Conservation (phyloP, 495 filamentous ascomycete species). For the Lophiotrema nucula region DNA sequence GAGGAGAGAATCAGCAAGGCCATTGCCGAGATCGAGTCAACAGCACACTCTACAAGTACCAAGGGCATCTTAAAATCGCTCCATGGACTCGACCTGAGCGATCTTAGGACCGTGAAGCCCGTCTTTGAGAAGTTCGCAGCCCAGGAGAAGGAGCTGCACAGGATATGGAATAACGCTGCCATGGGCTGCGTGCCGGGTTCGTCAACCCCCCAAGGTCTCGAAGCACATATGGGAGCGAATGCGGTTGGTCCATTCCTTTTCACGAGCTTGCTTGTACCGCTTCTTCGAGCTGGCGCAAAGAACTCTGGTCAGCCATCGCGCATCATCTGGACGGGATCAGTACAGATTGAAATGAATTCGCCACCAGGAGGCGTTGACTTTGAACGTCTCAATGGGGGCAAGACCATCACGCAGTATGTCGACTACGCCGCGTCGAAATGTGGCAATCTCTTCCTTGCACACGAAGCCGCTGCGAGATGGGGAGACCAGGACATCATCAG, state of each 20-base stretch:
- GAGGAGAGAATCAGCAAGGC: not conserved
- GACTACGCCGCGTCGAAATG: slow-evolving; percentile 9
- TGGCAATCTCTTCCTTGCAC: slow-evolving; percentile 11
- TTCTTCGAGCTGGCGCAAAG: slow-evolving; percentile 1
- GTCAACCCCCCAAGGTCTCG: slow-evolving; percentile 4
- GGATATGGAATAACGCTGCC: slow-evolving; percentile 11
- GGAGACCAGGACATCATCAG: slow-evolving; percentile 3
- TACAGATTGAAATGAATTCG: slow-evolving; percentile 5
- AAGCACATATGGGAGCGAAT: slow-evolving; percentile 15
- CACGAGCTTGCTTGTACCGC: slow-evolving; percentile 2
- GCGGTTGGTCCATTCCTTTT: slow-evolving; percentile 9
- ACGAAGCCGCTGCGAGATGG: slow-evolving; percentile 5
- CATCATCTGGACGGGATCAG: slow-evolving; percentile 3
- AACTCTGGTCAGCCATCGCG: not conserved
- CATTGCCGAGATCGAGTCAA: slow-evolving; percentile 3
- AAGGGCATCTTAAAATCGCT: not conserved
- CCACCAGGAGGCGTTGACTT: slow-evolving; percentile 5
- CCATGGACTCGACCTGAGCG: slow-evolving; percentile 10
- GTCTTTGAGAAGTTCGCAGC: not conserved
- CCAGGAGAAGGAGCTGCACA: slow-evolving; percentile 8
- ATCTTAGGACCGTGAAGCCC: slow-evolving; percentile 2
- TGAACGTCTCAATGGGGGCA: not conserved
- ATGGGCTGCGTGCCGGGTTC: slow-evolving; percentile 2
- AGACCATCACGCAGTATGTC: not conserved
- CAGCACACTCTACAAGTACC: not conserved